Conservation (phyloP, 768 basidiomycete species). For the Russula emetica region DNA sequence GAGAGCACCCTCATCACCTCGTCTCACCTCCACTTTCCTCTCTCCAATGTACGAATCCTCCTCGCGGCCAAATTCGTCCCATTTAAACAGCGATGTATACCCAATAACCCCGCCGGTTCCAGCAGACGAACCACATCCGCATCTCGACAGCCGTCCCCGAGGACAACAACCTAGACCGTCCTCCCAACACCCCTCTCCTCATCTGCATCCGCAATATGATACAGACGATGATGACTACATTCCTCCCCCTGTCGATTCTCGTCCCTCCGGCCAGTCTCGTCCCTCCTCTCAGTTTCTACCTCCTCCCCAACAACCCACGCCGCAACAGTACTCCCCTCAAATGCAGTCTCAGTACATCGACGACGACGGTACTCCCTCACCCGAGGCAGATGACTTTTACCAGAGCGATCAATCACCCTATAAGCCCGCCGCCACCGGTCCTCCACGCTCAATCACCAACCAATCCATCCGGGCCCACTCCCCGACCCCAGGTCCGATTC, state of each 20-base stretch:
- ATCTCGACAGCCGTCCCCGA: constrained; percentile 1
- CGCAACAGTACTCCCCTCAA: constrained; percentile 24
- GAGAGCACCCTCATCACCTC: not conserved
- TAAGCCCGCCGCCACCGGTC: not conserved
- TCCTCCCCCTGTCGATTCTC: constrained; percentile 6
- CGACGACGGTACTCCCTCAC: constrained; percentile 22
- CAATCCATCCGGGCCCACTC: constrained; percentile 65
- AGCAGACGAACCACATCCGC: not conserved
- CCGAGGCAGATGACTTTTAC: constrained; percentile 27
- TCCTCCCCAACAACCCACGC: not conserved
- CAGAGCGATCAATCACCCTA: constrained; percentile 22
- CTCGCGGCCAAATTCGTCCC: constrained; percentile 18
- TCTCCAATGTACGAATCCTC: constrained; percentile 15
- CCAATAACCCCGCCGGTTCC: not conserved
- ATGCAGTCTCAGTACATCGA: constrained; percentile 24
- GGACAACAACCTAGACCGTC: constrained; percentile 8
- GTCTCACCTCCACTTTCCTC: constrained; percentile 34
- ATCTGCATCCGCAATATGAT: constrained; percentile 14
- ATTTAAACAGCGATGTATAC: constrained; percentile 15
- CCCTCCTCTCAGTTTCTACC: constrained; percentile 19
- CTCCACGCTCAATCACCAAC: constrained; percentile 40
- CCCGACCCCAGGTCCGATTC: constrained; percentile 61
- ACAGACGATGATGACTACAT: constrained; percentile 15
- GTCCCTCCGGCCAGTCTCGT: constrained; percentile 17
- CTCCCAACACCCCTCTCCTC: constrained; percentile 14